Conservation (phyloP, 805 yeast species). For the Starmerella bombi region DNA sequence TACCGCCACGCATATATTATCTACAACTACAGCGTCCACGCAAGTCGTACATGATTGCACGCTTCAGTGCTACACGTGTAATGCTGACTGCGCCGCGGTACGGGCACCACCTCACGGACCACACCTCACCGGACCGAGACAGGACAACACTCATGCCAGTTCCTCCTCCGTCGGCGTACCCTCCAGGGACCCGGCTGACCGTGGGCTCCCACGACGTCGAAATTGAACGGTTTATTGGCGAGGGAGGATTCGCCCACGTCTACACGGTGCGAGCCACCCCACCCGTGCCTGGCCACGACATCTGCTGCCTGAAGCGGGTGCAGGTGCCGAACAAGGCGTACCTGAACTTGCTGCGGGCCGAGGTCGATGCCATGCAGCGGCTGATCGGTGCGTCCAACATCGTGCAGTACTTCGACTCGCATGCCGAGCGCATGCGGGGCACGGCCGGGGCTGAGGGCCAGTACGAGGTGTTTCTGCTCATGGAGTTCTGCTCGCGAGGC, state of each 20-base stretch:
- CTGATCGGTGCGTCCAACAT: constrained; percentile 64
- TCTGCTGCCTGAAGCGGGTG: constrained; percentile 86
- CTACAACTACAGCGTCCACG: too few relatives aligned
- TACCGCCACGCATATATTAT: too few relatives aligned
- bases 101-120: neutral
- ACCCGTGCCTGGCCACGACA: constrained; percentile 37
- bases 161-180: constrained; percentile 35
- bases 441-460: constrained; percentile 29
- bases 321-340: constrained; percentile 83
- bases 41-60: too few relatives aligned
- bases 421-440: constrained; percentile 58
- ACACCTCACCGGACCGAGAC: neutral
- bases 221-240: constrained; percentile 59
- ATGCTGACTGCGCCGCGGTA: neutral
- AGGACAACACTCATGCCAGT: constrained; percentile 12
- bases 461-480: constrained; percentile 78
- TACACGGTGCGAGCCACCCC: constrained; percentile 65
- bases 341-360: constrained; percentile 72
- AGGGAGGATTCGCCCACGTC: constrained; percentile 93
- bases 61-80: too few relatives aligned
- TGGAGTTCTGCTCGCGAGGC: constrained; percentile 88
- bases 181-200: constrained; percentile 62
- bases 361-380: constrained; percentile 94
- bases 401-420: constrained; percentile 88
- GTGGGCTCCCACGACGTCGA: constrained; percentile 74